Base-by-base conservation (phyloP, 2,329 filamentous ascomycete species). In the Allantophomopsis lycopodina region DNA sequence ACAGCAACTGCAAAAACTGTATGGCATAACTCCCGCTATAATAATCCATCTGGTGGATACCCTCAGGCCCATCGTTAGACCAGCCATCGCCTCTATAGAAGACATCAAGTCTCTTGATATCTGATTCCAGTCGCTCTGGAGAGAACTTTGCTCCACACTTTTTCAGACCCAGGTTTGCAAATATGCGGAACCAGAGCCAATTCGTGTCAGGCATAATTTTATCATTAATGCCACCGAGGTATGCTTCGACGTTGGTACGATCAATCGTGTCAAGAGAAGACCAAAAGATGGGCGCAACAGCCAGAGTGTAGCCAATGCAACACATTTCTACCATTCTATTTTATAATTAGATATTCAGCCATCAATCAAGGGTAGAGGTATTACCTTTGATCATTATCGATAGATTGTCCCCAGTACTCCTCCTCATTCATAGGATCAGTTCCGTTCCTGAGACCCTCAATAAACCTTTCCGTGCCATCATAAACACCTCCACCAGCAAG, bases 21-120 rank as follows among this genome's bases (percentile, higher is more conserved):
- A 88, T 89, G 1, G 83, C 83, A 54, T 87, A 88, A 42, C 79
- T 83, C 8, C 81, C 83, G 1, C 80, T 86, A 58, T 88, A 89
- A 53, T 88, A 88, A 55, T 88, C 83, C 76, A 88, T 86, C 58
- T 88, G 83, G 42, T 83, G 80, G 42, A 87, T 83, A 12, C 76
- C 76, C 50, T 80, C 76, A 0, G 83, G 83, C 0, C 83, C 83
- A 53, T 89, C 83, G 49, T 87, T 85, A 2, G 79, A 85, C 83
- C 83, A 89, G 1, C 83, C 83, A 35, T 76, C 78, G 5, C 83
- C 83, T n/a, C 83, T 74, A 53, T 87, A 85, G 56, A 88, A 89
- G 0, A 79, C 84, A 50, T 88, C 76, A 8, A 89, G 65, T 48
- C 87, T 82, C 49, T 80, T 71, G 53, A 89, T 83, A 54, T 88